These are phyloP conservation scores for Closterium sp. DNA, from an alignment of 139 green algal genomes.

Conservation along the genomic window DNA sequence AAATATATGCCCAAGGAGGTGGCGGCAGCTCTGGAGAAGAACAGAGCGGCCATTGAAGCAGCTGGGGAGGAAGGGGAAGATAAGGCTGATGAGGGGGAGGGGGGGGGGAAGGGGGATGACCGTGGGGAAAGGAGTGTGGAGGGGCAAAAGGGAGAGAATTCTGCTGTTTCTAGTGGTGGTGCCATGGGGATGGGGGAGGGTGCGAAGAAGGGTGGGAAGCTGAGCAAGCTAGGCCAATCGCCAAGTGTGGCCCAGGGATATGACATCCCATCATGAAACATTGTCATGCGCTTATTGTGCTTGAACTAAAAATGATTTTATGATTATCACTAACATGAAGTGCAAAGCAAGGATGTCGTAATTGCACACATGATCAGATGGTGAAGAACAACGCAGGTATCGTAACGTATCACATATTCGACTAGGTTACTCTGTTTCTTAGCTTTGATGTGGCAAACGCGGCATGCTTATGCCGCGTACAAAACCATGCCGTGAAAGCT, in stretches of 20 bases:
- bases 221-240: slow-evolving; percentile 23
- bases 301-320: no score
- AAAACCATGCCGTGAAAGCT: no score
- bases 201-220: not conserved
- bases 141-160: not conserved
- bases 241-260: slow-evolving; percentile 19
- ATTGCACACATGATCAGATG: no score
- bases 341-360: no score
- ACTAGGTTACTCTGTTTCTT: no score
- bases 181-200: not conserved
- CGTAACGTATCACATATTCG: no score
- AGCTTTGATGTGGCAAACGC: not conserved
- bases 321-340: no score
- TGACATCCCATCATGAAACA: not conserved
- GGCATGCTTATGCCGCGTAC: not conserved
- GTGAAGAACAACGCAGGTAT: no score
- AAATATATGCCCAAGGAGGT: slow-evolving; percentile 54
- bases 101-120: not conserved
- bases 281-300: not conserved
- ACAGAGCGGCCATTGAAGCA: slow-evolving; percentile 35
- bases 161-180: not conserved
- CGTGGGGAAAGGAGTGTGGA: not conserved
- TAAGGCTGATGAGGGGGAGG: not conserved
- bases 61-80: slow-evolving; percentile 6
- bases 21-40: slow-evolving; percentile 35